A percentile compares a stretch with the other conserved stretches of the same genome.
Evolutionary conservation across 73 alveolate species (phyloP).

Genomic region (Paramecium bursaria): DNA sequence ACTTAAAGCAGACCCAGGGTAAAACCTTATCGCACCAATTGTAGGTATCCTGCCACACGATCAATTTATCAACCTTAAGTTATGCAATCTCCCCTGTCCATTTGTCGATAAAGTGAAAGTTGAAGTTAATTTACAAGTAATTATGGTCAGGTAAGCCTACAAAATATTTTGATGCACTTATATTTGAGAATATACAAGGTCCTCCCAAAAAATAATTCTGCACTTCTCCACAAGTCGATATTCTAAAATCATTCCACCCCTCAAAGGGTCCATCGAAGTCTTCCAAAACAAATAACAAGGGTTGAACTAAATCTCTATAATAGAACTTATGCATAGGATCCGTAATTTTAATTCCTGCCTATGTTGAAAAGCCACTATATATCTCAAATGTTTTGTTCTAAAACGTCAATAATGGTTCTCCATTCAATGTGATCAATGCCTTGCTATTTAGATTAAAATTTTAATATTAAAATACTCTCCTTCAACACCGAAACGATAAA

Average conservation of each 20-base stretch:
- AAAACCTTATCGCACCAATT: conserved; percentile 60
- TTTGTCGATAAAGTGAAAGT: conserved; percentile 39
- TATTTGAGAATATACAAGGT: conserved; percentile 42
- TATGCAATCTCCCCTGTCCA: conserved; percentile 48
- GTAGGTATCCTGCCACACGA: conserved; percentile 48
- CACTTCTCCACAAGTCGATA: conserved; percentile 3
- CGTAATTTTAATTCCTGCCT: conserved; percentile 17
- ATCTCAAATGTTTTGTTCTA: neutral
- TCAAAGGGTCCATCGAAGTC: conserved; percentile 47
- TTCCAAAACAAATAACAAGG: conserved; percentile 51
- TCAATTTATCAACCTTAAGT: conserved; percentile 16
- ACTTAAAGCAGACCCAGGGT: conserved; percentile 48
- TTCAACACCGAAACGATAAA: conserved; percentile 37
- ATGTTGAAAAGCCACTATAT: conserved; percentile 32
- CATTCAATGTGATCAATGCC: conserved; percentile 23
- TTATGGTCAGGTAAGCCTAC: conserved; percentile 47
- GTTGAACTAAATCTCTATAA: conserved; percentile 30
- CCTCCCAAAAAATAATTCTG: conserved; percentile 47
- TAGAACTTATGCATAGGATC: conserved; percentile 47
- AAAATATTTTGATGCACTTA: conserved; percentile 25
- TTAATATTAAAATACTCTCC: conserved; percentile 3
- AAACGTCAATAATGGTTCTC: conserved; percentile 35
- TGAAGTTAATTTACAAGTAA: conserved; percentile 2
- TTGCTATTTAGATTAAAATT: neutral
- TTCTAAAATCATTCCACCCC: conserved; percentile 58